Conservation (phyloP, 2,329 filamentous ascomycete species). For the Sphaerulina musiva region DNA sequence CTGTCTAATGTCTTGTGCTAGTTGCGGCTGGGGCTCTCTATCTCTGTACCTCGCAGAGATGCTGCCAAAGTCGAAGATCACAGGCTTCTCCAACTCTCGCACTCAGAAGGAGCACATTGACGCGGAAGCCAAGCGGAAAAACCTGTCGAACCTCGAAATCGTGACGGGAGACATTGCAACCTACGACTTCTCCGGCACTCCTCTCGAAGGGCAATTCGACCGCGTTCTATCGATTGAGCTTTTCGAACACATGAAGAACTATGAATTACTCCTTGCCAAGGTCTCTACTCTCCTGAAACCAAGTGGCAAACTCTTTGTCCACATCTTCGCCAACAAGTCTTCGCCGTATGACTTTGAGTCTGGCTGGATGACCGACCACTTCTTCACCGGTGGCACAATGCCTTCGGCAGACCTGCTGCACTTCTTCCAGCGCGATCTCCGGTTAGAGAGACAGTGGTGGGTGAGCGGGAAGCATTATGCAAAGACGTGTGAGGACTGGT, state of each 20-base stretch:
- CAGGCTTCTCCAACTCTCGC: constrained; percentile 62
- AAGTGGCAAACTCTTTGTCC: constrained; percentile 61
- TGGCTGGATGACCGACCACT: constrained; percentile 68
- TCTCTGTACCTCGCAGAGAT: constrained; percentile 60
- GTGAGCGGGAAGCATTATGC: constrained; percentile 62
- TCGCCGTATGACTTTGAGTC: constrained; percentile 65
- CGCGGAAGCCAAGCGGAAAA: constrained; percentile 49
- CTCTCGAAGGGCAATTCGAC: constrained; percentile 46
- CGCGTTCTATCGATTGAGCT: constrained; percentile 64
- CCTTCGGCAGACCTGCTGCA: constrained; percentile 59
- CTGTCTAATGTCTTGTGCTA: constrained; percentile 28
- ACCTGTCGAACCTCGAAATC: constrained; percentile 55
- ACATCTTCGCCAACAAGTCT: constrained; percentile 59
- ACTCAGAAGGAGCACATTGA: constrained; percentile 65
- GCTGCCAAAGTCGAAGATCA: constrained; percentile 56
- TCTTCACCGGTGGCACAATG: constrained; percentile 70
- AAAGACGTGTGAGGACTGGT: constrained; percentile 64
- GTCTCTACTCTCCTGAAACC: constrained; percentile 54
- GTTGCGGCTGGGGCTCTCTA: constrained; percentile 63
- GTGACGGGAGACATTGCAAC: constrained; percentile 62
- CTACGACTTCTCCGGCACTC: constrained; percentile 53
- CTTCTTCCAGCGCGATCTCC: constrained; percentile 60
- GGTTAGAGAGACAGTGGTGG: constrained; percentile 61
- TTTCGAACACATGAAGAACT: constrained; percentile 74
- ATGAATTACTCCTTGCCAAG: constrained; percentile 60